These are phyloP conservation scores for Apiospora sp. DNA, from an alignment of 2,329 filamentous ascomycete species.

Conservation along the genomic window DNA sequence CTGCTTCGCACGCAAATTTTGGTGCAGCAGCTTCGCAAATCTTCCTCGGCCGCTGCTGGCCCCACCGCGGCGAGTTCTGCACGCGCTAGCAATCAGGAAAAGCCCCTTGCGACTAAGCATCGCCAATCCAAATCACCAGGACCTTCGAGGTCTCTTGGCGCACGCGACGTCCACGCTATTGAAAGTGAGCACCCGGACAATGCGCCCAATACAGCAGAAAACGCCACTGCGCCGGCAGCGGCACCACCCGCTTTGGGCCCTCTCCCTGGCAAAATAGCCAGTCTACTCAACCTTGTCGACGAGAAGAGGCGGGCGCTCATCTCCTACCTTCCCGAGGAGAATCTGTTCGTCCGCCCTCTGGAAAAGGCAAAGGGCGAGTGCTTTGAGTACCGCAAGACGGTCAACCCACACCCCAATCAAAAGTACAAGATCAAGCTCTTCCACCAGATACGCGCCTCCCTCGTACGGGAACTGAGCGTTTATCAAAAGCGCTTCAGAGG, in stretches of 20 bases:
- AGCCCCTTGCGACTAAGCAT: not conserved
- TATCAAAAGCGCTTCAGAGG: not conserved
- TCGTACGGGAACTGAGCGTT: not conserved
- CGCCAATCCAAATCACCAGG: not conserved
- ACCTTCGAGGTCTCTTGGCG: not conserved
- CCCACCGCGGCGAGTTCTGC: not conserved
- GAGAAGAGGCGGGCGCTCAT: not conserved
- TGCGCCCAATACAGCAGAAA: not conserved
- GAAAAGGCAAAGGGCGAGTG: no score
- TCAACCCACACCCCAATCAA: not conserved
- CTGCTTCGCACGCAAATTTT: not conserved
- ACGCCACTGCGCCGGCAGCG: not conserved
- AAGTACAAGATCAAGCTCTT: not conserved
- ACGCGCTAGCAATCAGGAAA: not conserved
- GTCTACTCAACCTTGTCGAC: constrained; percentile 3
- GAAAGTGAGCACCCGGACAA: not conserved
- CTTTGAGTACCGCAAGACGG: constrained; percentile 9
- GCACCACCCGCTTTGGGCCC: not conserved
- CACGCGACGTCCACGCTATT: not conserved
- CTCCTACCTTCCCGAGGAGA: not conserved
- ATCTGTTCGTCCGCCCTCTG: not conserved
- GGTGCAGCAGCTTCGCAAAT: not conserved
- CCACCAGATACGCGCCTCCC: not conserved
- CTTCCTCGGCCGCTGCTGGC: not conserved
- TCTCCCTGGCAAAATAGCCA: constrained; percentile 15